Base-by-base conservation (phyloP, 2,329 filamentous ascomycete species). In the Coniochaeta hoffmannii region DNA sequence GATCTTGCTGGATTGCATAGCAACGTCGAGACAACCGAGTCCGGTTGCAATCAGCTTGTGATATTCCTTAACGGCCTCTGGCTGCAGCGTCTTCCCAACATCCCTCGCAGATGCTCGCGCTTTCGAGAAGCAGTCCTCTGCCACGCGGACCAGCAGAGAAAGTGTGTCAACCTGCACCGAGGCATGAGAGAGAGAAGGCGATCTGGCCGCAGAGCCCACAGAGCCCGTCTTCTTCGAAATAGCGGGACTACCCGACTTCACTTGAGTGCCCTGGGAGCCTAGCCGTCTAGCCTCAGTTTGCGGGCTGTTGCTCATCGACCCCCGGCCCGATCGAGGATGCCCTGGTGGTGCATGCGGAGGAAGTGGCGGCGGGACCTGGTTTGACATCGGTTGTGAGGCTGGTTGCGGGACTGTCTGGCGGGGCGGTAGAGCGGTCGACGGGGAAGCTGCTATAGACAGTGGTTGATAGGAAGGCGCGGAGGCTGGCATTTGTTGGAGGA, bases 41-140 rank as follows among this genome's bases (percentile, higher is more conserved):
- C 85, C 87, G 0, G 86, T 89, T 0, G 87, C 82, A 60, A 93
- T 81, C 53, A 92, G 67, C 59, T 83, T 85, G 62, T 89, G 82
- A 63, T 92, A 91, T 58, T 85, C 77, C n/a, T 81, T 76, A 9
- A 88, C 66, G 36, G 78, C 74, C 34, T 71, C 68, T 54, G 79
- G 70, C 54, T 80, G 75, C 53, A 80, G 75, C 2, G 77, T 73
- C 17, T 72, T 70, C 17, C 80, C 77, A 2, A 83, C 69, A 1
- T 71, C 63, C 3, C 76, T 71, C 1, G 77, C 77, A 56, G 83
- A 76, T 1, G 70, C 69, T 57, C 86, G 82, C 15, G 89, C 89
- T 54, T 83, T 85, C 26, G 74, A 73, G 53, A 92, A 82, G 63
- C 88, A 90, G 61, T 93, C 88, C 63, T 93, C 88, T 2, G 88